Evolutionary conservation across 1,284 basidiomycete genomes (phyloP).

Genomic region (Tausonia pullulans): DNA sequence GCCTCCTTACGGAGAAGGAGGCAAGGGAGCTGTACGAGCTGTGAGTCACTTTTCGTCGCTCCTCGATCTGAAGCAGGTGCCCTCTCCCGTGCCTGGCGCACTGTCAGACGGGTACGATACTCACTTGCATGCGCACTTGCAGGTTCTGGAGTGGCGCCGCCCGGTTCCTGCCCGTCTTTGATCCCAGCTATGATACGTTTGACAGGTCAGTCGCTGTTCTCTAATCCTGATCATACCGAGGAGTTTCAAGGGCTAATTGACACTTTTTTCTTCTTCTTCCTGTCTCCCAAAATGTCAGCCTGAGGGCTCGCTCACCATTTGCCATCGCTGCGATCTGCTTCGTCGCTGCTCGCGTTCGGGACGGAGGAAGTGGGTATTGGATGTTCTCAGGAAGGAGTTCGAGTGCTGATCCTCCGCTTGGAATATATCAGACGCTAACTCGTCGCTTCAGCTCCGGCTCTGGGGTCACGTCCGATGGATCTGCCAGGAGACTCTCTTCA

Average conservation of each 20-base stretch:
- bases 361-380: constrained; percentile 46
- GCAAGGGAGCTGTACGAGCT: no score
- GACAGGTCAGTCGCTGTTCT: constrained; percentile 5
- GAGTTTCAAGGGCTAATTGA: no score
- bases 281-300: background rate
- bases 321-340: constrained; percentile 64
- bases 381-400: no score
- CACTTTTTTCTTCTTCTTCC: no score
- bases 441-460: constrained; percentile 28
- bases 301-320: constrained; percentile 24
- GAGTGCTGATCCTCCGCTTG: no score
- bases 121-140: no score
- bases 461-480: constrained; percentile 68
- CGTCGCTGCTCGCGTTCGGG: constrained; percentile 74
- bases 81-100: no score
- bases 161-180: constrained; percentile 14
- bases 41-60: no score
- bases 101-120: no score
- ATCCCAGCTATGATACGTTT: constrained; percentile 4
- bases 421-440: constrained; percentile 17
- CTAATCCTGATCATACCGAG: background rate
- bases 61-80: no score
- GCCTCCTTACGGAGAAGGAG: no score
- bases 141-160: constrained; percentile 13
- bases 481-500: constrained; percentile 71